Base-by-base conservation (phyloP, 2,329 filamentous ascomycete genomes). In the Diaporthe sp. region DNA sequence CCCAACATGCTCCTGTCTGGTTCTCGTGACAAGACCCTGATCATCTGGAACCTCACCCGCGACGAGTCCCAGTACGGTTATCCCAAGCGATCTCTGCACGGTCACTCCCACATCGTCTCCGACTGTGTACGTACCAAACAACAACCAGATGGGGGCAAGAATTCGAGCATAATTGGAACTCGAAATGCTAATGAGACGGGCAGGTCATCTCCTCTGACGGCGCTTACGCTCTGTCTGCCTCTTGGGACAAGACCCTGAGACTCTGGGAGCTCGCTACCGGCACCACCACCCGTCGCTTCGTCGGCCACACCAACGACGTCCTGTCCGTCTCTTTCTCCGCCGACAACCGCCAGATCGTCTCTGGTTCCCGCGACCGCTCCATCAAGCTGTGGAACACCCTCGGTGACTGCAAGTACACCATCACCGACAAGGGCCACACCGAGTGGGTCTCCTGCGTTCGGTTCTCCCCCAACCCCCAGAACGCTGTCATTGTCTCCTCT, bases 321-420 rank as follows among this genome's bases (percentile, higher is more conserved):
- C 95, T 98, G 86, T 98, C 96, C 87, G 97, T 99, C 87, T 98
- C 96, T 82, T 99, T 99, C 94, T 98, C 97, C 83, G 97, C 97
- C 92, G 97, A 99, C 92, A 98, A 98, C 94, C 94, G 97, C 86
- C 97, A 98, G 92, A 98, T 99, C 88, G 97, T 98, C 84, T 98
- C 97, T 81, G 97, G 96, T 81, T 98, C 97, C 80, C 96, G 97
- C 87, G 97, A 99, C 92, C 94, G 95, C 87, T 95, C 94, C 85
- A 98, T 99, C 92, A 99, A 98, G 95, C 94, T 99, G 84, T 99
- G 97, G 97, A 99, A 99, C 92, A 99, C 97, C 83, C 95, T 99
- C 81, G 97, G 97, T 89, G 97, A 99, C 93, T 99, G 97, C 96
- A 99, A 99, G 92, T 99, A 93, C 94, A 99, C 96, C 91, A 98